These are phyloP conservation scores for Zymoseptoria brevis DNA, from an alignment of 2,329 filamentous ascomycete species.

Conservation along the genomic window DNA sequence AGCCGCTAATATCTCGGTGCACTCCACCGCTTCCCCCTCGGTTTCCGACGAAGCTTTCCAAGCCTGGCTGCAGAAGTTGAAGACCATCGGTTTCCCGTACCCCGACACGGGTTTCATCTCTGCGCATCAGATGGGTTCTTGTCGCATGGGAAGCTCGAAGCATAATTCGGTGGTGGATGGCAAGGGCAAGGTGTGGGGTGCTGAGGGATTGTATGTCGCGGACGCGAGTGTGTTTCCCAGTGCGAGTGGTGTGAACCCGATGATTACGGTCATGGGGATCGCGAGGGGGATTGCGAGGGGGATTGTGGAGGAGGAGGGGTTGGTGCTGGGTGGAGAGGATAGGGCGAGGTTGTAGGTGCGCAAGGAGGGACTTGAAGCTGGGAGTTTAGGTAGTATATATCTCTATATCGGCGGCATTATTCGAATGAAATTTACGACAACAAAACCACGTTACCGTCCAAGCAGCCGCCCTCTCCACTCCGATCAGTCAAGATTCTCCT, in stretches of 20 bases:
- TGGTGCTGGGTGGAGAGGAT: not conserved
- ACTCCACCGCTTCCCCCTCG: slow-evolving; percentile 15
- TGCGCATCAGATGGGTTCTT: slow-evolving; percentile 78
- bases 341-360: not conserved
- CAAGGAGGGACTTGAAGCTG: not conserved
- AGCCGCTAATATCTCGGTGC: slow-evolving; percentile 12
- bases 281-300: slow-evolving; percentile 57
- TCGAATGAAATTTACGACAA: too few relatives aligned
- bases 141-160: slow-evolving; percentile 55
- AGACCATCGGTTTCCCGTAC: slow-evolving; percentile 42
- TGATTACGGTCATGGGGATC: slow-evolving; percentile 69
- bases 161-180: slow-evolving; percentile 39
- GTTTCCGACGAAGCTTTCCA: slow-evolving; percentile 54
- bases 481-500: too few relatives aligned
- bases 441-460: too few relatives aligned
- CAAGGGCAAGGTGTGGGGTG: slow-evolving; percentile 52
- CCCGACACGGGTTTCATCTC: slow-evolving; percentile 52
- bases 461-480: too few relatives aligned
- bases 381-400: not conserved
- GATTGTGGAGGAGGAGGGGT: slow-evolving; percentile 32
- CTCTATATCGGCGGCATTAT: not conserved
- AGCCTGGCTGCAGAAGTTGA: slow-evolving; percentile 49
- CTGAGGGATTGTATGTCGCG: slow-evolving; percentile 57
- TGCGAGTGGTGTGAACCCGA: slow-evolving; percentile 72
- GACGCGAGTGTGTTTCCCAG: slow-evolving; percentile 71